phyloP scores from a whole-genome alignment of 2,329 filamentous ascomycete species.

The Zymoseptoria crescenta region DNA sequence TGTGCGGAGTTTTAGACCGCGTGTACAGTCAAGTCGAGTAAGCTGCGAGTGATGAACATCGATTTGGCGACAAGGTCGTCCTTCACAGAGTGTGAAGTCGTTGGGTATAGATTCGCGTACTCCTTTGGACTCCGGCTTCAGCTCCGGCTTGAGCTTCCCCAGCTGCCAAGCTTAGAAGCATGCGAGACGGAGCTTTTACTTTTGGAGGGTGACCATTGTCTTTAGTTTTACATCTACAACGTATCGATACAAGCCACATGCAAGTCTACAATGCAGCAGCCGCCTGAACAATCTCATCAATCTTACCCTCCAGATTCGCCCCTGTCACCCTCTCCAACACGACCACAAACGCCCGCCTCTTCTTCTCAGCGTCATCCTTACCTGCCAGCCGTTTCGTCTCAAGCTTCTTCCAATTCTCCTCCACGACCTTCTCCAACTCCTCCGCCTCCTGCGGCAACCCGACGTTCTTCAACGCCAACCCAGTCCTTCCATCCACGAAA shows the following conservation, averaged over 20 bases:
- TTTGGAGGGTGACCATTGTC: background rate
- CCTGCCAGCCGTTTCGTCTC: constrained; percentile 24
- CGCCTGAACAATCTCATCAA: background rate
- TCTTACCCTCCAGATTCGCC: constrained; percentile 33
- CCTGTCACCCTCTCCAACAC: constrained; percentile 33
- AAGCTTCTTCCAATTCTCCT: constrained; percentile 31
- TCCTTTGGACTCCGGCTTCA: background rate
- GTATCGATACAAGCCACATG: background rate
- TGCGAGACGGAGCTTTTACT: background rate
- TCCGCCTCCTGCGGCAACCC: constrained; percentile 31
- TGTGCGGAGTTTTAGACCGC: background rate
- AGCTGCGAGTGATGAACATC: background rate
- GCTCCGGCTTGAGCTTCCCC: background rate
- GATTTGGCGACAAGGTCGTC: background rate
- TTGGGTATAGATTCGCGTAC: background rate
- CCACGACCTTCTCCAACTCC: constrained; percentile 29
- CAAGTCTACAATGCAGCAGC: background rate
- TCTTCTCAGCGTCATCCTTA: constrained; percentile 29
- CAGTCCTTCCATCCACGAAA: constrained; percentile 33
- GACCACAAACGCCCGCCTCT: constrained; percentile 34
- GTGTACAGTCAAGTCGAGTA: background rate
- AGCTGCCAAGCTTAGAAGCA: background rate
- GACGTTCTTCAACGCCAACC: constrained; percentile 29
- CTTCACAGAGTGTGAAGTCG: background rate
- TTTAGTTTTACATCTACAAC: background rate